Percentiles rank a stretch among this genome's conserved stretches.
Evolutionary conservation across 2,329 filamentous ascomycete species (phyloP).

Genomic region (Ophiostoma pallidulum): DNA sequence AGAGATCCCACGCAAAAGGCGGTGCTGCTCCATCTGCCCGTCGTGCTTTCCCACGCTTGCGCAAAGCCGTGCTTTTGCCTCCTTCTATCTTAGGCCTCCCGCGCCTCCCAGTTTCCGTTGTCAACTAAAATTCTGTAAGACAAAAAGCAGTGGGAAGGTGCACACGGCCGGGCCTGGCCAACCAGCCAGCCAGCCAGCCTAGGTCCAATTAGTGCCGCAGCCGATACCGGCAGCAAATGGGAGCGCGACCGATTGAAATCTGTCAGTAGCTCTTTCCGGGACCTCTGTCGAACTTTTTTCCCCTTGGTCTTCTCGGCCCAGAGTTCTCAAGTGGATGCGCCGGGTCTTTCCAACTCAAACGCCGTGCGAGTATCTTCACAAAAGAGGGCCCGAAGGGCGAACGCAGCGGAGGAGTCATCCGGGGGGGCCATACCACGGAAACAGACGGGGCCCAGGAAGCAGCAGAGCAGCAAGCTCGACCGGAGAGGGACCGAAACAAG

Average conservation of each 20-base stretch:
- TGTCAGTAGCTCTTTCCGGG: neutral
- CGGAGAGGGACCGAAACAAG: neutral
- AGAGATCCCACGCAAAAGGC: too few relatives aligned
- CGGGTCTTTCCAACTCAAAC: too few relatives aligned
- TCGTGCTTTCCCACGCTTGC: neutral
- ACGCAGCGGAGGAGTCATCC: neutral
- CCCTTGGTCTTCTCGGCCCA: conserved; percentile 8
- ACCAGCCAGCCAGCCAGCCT: neutral
- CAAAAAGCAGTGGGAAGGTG: neutral
- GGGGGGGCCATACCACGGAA: too few relatives aligned
- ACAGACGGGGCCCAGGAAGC: neutral
- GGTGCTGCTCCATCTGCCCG: too few relatives aligned
- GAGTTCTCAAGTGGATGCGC: too few relatives aligned
- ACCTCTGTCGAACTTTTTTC: neutral
- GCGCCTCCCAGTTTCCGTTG: neutral
- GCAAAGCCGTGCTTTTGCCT: too few relatives aligned
- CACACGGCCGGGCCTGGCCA: too few relatives aligned
- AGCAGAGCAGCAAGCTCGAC: neutral
- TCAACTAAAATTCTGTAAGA: conserved; percentile 1
- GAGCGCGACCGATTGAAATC: conserved; percentile 15
- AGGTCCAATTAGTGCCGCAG: conserved; percentile 10
- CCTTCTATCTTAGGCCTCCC: neutral
- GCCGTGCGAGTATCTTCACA: neutral
- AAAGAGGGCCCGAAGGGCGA: neutral
- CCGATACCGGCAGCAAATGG: conserved; percentile 19